Conservation (phyloP, 2,329 filamentous ascomycete genomes). For the Hymenoscyphus scutula region DNA sequence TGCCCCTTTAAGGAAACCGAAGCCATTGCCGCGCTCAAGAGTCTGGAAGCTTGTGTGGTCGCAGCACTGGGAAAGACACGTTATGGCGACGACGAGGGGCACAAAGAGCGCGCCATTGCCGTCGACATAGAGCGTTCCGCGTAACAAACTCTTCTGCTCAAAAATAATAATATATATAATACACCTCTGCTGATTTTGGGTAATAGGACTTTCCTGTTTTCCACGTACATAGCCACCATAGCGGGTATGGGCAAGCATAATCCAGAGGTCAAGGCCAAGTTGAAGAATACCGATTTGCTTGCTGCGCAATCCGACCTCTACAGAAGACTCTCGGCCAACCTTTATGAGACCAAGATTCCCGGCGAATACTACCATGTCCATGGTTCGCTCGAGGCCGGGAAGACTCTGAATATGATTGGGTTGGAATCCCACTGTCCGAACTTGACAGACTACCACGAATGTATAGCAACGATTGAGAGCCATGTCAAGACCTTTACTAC, state of each 20-base stretch:
- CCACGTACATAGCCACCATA: constrained; percentile 55
- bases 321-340: constrained; percentile 68
- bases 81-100: constrained; percentile 50
- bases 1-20: constrained; percentile 50
- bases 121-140: constrained; percentile 54
- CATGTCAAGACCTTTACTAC: constrained; percentile 55
- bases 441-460: constrained; percentile 57
- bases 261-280: constrained; percentile 45
- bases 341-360: constrained; percentile 65
- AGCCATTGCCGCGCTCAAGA: constrained; percentile 44
- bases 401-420: constrained; percentile 68
- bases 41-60: constrained; percentile 48
- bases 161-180: no score
- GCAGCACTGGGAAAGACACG: constrained; percentile 57
- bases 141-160: background rate
- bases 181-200: background rate
- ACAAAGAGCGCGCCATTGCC: constrained; percentile 45
- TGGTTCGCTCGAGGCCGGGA: constrained; percentile 69
- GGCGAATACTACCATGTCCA: constrained; percentile 75
- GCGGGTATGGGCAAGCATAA: constrained; percentile 50
- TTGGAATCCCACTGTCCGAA: constrained; percentile 60
- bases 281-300: constrained; percentile 66
- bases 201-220: constrained; percentile 50
- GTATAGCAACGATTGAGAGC: constrained; percentile 57
- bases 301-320: constrained; percentile 70